A percentile compares a stretch with the other conserved stretches of the same genome.
phyloP scores from a whole-genome alignment of 83 land plant species.

The Picea engelmannii region DNA sequence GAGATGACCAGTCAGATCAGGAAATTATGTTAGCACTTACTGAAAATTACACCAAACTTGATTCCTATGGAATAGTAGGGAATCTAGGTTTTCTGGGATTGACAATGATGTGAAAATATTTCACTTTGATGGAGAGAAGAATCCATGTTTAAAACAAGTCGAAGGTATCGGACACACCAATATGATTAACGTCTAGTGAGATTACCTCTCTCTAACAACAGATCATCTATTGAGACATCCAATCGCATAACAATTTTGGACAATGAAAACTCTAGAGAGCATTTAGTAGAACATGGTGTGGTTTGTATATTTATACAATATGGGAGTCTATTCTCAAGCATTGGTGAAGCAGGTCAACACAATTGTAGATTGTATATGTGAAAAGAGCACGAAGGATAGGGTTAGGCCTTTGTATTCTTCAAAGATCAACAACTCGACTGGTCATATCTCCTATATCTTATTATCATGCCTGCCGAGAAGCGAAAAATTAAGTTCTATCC shows the following conservation, averaged over 20 bases:
- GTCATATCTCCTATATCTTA: no score
- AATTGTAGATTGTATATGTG: no score
- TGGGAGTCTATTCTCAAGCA: neutral
- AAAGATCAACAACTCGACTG: no score
- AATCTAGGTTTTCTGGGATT: neutral
- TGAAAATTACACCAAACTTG: constrained; percentile 26
- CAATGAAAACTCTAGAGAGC: neutral
- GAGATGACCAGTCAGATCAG: constrained; percentile 15
- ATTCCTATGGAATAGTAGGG: constrained; percentile 23
- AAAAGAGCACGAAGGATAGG: no score
- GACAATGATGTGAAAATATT: constrained; percentile 13
- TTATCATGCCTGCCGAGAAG: no score
- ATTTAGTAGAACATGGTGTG: neutral
- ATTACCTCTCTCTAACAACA: constrained; percentile 20
- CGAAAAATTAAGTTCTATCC: no score
- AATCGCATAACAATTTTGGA: neutral
- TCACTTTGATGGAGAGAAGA: constrained; percentile 36
- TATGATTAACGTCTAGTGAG: constrained; percentile 13
- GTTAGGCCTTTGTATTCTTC: no score
- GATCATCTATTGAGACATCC: constrained; percentile 10
- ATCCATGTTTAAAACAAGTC: constrained; percentile 13
- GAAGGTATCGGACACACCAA: neutral
- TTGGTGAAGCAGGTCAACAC: no score
- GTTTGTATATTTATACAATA: neutral
- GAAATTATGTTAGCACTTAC: constrained; percentile 22